Base-by-base conservation (phyloP, 768 basidiomycete species). In the Chiua virens region DNA sequence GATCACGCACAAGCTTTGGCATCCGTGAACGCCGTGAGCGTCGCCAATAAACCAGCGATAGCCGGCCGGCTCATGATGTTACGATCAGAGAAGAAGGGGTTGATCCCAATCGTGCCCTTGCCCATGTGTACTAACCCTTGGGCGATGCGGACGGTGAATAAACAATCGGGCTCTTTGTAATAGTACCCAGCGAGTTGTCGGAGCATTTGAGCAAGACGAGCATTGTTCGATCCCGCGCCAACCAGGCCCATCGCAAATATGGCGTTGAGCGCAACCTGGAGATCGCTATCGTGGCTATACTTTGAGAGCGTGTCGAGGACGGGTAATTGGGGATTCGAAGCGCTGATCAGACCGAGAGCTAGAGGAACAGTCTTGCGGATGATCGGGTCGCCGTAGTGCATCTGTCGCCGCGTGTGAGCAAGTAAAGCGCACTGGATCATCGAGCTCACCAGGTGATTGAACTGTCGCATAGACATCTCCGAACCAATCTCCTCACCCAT, bases 51-150 rank as follows among this genome's bases (percentile, higher is more conserved):
- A 43, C 96, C 97, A 32, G 94, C 93, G 14, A 97, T 79, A 6
- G 93, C 93, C 1, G 90, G 83, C 45, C 87, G 81, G 62, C 83
- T 89, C 87, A 98, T 88, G 63, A 96, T 86, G 47, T 80, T 83
- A 35, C 96, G 83, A 70, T 98, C 96, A 30, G 81, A 81, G 80
- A 90, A 98, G 86, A 97, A 98, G 4, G 97, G 96, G 68, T 96
- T 98, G 60, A 99, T 75, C 11, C 91, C 90, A 65, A 99, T 91
- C 14, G 95, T 98, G 32, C 97, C 97, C 73, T 99, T 99, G 69
- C 97, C 97, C 95, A 98, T 95, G 69, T 98, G 93, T n/a, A 98
- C 89, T 60, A 98, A 72, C 18, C 97, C 97, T 71, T 98, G 89
- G 3, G 96, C 92, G 52, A 99, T 84, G 48, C 97, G 86, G 18